Evolutionary conservation across 768 basidiomycete genomes (phyloP), one percentile per base, ranked within the genome.

Genomic region (Basidioascus undulatus): DNA sequence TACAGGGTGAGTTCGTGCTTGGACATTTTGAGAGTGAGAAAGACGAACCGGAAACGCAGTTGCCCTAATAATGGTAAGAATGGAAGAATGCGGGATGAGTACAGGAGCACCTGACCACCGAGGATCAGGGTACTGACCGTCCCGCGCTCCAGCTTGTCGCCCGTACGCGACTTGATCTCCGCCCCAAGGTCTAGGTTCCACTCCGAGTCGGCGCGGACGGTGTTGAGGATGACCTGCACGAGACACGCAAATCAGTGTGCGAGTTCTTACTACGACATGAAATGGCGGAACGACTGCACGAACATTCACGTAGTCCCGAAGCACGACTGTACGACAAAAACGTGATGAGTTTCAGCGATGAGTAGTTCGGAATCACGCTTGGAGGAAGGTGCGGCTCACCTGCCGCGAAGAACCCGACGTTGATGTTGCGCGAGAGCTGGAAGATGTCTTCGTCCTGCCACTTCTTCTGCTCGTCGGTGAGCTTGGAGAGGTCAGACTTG

Each of bases 361-460:
- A n/a, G n/a, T n/a, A n/a, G n/a, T n/a, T n/a, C n/a, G n/a, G n/a
- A n/a, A n/a, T n/a, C n/a, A n/a, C n/a, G n/a, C n/a, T n/a, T n/a
- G n/a, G n/a, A n/a, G n/a, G n/a, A n/a, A n/a, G n/a, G n/a, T n/a
- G n/a, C n/a, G n/a, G n/a, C n/a, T n/a, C n/a, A n/a, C n/a, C n/a
- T n/a, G 44, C 27, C 15, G 37, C 20, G 35, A 50, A 50, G 32
- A 23, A 41, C 4, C 37, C 44, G 20, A 42, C 47, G 37, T 50
- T 50, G 44, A 50, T 42, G 19, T 43, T 28, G 10, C 47, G n/a
- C 21, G 48, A 42, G 9, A 24, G 36, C 28, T 51, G 38, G 45
- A 51, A 51, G 21, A 51, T 10, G 6, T 42, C 44, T 20, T 45
- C 24, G 35, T 51, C 50, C 38, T 51, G 50, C 19, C 3, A 5